phyloP scores from a whole-genome alignment of 768 basidiomycete genomes.

The Suillus sp. region DNA sequence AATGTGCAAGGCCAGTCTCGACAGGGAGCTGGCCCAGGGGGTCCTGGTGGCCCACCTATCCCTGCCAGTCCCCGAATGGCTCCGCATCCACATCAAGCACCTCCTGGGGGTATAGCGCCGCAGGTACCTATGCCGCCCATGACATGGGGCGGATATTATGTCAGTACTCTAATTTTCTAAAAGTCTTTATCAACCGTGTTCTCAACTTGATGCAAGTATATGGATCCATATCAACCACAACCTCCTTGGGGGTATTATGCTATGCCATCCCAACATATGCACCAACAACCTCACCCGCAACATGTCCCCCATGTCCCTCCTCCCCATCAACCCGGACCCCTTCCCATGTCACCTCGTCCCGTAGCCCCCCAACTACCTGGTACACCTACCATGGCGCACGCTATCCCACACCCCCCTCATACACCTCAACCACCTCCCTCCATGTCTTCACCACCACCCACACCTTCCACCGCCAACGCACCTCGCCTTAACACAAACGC shows the following conservation, averaged over 20 bases:
- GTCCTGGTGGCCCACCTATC: constrained; percentile 53
- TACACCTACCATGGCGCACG: constrained; percentile 69
- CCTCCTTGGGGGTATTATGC: constrained; percentile 39
- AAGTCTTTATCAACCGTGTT: constrained; percentile 1
- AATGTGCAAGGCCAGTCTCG: constrained; percentile 53
- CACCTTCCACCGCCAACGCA: constrained; percentile 55
- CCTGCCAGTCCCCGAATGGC: constrained; percentile 68
- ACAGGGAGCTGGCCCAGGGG: constrained; percentile 49
- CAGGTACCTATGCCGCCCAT: constrained; percentile 43
- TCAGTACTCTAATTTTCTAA: constrained; percentile 38
- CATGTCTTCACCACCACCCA: constrained; percentile 64
- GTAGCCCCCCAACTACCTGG: constrained; percentile 55
- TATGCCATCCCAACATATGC: constrained; percentile 33
- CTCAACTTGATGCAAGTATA: constrained; percentile 37
- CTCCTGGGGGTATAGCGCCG: constrained; percentile 53
- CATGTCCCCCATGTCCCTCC: constrained; percentile 44
- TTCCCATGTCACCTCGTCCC: constrained; percentile 73
- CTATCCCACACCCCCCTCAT: constrained; percentile 49
- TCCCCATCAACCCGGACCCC: constrained; percentile 42
- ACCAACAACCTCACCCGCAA: constrained; percentile 47
- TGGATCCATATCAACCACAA: constrained; percentile 50
- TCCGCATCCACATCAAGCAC: constrained; percentile 56
- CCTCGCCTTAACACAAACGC: constrained; percentile 63
- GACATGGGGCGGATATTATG: constrained; percentile 56
- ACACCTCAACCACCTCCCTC: constrained; percentile 48